Base-by-base conservation (phyloP, 495 filamentous ascomycete species). In the Stereocaulon alpinum region DNA sequence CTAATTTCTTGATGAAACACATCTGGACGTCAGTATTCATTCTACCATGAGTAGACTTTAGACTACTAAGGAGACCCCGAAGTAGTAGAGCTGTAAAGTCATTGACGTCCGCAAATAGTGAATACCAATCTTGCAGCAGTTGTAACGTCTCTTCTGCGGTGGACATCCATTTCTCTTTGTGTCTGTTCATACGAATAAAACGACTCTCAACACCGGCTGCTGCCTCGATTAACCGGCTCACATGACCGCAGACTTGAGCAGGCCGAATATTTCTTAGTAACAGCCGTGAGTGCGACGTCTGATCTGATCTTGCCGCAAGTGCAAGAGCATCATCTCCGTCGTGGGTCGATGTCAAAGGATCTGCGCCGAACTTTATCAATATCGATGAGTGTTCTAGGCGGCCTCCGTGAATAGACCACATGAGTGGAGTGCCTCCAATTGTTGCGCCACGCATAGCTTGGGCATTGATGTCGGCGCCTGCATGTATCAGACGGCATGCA, bases 401-500 rank as follows among this genome's bases (percentile, higher is more conserved):
- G 49, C 63, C 56, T 51, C 60, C 65, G 40, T 61, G 63, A 6
- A 67, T 60, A n/a, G 60, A 56, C 66, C 65, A 68, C 58, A 70
- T 61, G 4, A 72, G 50, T 14, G 68, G 61, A 7, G 68, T 67
- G 17, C 64, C 70, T 2, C 69, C 67, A 27, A 68, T 63, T 2
- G 62, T 59, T 17, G 54, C 24, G 9, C 67, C 69, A 7, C 59
- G 63, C 43, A 63, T 49, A 9, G 64, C 59, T 41, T 55, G 45
- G 0, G 64, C 69, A 56, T 71, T 68, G 32, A 70, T 55, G 42
- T 71, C 61, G 6, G 59, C 69, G 10, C 70, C 70, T 27, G 67
- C 64, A 30, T 56, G 11, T 14, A 71, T 58, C 6, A 72, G 48
- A 34, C 59, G 56, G 18, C 61, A 53, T 6, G 66, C 66, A 24